Evolutionary conservation across 2,329 filamentous ascomycete genomes (phyloP).

Genomic region (Trichoderma polysporum): DNA sequence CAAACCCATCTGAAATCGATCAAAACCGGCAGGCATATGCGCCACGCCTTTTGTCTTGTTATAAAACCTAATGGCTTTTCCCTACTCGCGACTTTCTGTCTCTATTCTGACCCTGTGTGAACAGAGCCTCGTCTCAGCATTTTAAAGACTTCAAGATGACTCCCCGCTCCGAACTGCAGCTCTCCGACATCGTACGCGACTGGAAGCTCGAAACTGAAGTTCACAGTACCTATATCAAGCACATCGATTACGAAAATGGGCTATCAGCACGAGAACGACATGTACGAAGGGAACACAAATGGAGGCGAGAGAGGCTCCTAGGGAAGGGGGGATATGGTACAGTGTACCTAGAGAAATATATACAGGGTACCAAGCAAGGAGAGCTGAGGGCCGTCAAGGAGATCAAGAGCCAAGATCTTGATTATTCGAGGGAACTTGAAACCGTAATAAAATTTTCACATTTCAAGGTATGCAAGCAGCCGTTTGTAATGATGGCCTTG

Average conservation of each 20-base stretch:
- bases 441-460: not conserved
- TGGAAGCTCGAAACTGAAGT: constrained; percentile 18
- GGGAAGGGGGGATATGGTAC: not conserved
- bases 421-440: not conserved
- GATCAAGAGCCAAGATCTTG: not conserved
- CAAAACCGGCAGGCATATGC: too few relatives aligned
- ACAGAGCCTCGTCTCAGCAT: too few relatives aligned
- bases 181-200: constrained; percentile 26
- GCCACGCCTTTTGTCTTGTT: too few relatives aligned
- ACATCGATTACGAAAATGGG: not conserved
- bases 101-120: too few relatives aligned
- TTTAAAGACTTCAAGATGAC: constrained; percentile 16
- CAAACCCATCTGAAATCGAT: too few relatives aligned
- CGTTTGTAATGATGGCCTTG: not conserved
- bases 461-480: not conserved
- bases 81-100: too few relatives aligned
- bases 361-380: not conserved
- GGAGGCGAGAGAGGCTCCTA: not conserved
- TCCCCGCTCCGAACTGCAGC: not conserved
- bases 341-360: not conserved
- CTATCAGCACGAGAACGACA: not conserved
- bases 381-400: not conserved
- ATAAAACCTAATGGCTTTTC: too few relatives aligned
- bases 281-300: not conserved
- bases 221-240: not conserved